phyloP scores from a whole-genome alignment of 1,139 yeast genomes.

The Yamadazyma atlantica region DNA sequence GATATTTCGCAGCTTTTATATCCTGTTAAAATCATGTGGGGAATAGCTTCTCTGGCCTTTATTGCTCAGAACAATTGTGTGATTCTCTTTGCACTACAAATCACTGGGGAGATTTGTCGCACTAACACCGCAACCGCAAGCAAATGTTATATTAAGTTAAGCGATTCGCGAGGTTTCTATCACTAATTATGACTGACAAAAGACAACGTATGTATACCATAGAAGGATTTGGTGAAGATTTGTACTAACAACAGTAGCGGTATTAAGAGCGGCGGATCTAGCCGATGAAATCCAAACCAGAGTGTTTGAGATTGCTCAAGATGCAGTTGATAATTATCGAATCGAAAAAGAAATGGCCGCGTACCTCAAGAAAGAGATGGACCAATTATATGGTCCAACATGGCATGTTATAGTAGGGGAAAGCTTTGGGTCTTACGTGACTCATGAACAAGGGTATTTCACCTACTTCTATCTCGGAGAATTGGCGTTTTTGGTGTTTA shows the following conservation, averaged over 20 bases:
- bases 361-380: constrained; percentile 69
- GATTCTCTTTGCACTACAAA: too few relatives aligned
- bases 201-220: constrained; percentile 14
- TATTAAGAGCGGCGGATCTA: constrained; percentile 49
- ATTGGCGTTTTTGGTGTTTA: constrained; percentile 78
- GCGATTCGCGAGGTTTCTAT: neutral
- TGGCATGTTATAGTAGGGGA: constrained; percentile 97
- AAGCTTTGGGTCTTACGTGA: constrained; percentile 89
- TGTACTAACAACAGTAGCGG: constrained; percentile 29
- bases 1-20: too few relatives aligned
- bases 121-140: too few relatives aligned
- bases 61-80: too few relatives aligned
- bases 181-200: constrained; percentile 11
- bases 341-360: constrained; percentile 80
- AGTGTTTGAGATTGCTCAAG: constrained; percentile 57
- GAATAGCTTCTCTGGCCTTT: too few relatives aligned
- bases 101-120: too few relatives aligned
- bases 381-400: constrained; percentile 65
- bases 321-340: constrained; percentile 43
- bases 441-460: constrained; percentile 85
- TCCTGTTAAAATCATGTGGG: too few relatives aligned
- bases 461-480: constrained; percentile 82
- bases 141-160: too few relatives aligned
- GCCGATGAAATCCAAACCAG: constrained; percentile 60
- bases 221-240: neutral